Evolutionary conservation across 2,329 filamentous ascomycete genomes (phyloP).

Genomic region (Nectriaceae sp.): DNA sequence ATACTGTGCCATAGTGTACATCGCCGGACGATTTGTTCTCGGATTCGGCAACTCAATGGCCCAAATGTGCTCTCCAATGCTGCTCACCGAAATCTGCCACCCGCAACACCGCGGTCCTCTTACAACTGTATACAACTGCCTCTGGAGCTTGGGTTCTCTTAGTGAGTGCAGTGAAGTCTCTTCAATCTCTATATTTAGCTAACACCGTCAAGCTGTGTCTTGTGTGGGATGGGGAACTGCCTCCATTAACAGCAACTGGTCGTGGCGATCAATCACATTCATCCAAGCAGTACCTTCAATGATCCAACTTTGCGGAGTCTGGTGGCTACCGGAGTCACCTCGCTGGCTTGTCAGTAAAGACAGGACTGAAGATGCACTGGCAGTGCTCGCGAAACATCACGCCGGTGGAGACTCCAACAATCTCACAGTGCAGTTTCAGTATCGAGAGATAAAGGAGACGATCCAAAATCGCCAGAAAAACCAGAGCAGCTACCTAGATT

Average conservation of each 20-base stretch:
- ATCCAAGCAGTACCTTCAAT: slow-evolving; percentile 61
- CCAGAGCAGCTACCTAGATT: slow-evolving; percentile 53
- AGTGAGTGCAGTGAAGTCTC: slow-evolving; percentile 7
- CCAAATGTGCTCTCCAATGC: slow-evolving; percentile 61
- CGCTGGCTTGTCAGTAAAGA: slow-evolving; percentile 64
- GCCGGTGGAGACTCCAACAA: slow-evolving; percentile 58
- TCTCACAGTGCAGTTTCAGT: slow-evolving; percentile 63
- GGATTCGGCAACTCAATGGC: slow-evolving; percentile 67
- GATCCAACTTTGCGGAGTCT: slow-evolving; percentile 63
- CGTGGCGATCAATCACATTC: slow-evolving; percentile 64
- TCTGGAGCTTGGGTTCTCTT: slow-evolving; percentile 61
- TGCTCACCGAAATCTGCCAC: slow-evolving; percentile 65
- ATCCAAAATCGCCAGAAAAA: slow-evolving; percentile 52
- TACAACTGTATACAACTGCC: slow-evolving; percentile 65
- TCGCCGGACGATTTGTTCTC: slow-evolving; percentile 35
- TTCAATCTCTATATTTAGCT: background rate
- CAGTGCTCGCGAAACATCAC: slow-evolving; percentile 62
- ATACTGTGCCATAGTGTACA: slow-evolving; percentile 26
- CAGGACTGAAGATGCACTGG: slow-evolving; percentile 59
- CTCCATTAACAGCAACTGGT: slow-evolving; percentile 58
- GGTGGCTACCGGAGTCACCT: slow-evolving; percentile 64
- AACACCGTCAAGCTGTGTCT: slow-evolving; percentile 45
- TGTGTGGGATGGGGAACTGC: slow-evolving; percentile 64
- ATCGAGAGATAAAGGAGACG: slow-evolving; percentile 63
- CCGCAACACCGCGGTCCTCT: slow-evolving; percentile 65